Percentiles rank a stretch among this genome's conserved stretches.
These are phyloP conservation scores for Plantago coronopus DNA, from an alignment of 305 asterid species.

Conservation along the genomic window DNA sequence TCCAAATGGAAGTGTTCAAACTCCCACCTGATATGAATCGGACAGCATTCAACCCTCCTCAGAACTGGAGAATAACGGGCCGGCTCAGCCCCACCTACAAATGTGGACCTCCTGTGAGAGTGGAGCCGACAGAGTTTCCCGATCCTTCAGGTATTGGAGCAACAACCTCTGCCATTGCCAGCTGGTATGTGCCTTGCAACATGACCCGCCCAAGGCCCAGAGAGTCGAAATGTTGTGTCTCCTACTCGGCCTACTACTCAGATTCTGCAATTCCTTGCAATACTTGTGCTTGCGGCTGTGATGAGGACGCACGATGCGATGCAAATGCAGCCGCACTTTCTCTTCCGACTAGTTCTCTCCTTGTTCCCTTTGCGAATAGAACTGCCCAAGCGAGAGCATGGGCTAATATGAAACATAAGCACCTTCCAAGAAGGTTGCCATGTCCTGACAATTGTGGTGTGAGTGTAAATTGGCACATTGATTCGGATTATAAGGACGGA, in stretches of 20 bases:
- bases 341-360: slow-evolving; percentile 65
- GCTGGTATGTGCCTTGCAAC: slow-evolving; percentile 76
- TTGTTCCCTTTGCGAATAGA: slow-evolving; percentile 64
- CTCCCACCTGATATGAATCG: slow-evolving; percentile 79
- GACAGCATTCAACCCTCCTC: slow-evolving; percentile 70
- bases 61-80: slow-evolving; percentile 70
- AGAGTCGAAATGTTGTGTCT: slow-evolving; percentile 63
- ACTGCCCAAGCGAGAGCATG: slow-evolving; percentile 54
- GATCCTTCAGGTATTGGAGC: slow-evolving; percentile 58
- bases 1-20: slow-evolving; percentile 72
- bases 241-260: slow-evolving; percentile 76
- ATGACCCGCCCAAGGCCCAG: slow-evolving; percentile 57
- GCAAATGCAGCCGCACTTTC: slow-evolving; percentile 35
- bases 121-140: slow-evolving; percentile 65
- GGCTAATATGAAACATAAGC: slow-evolving; percentile 39
- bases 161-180: slow-evolving; percentile 49
- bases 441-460: slow-evolving; percentile 93
- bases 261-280: slow-evolving; percentile 63
- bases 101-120: slow-evolving; percentile 70
- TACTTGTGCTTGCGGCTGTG: slow-evolving; percentile 91
- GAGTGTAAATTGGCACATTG: slow-evolving; percentile 85
- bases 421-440: slow-evolving; percentile 50
- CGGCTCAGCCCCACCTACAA: slow-evolving; percentile 55
- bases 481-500: slow-evolving; percentile 64
- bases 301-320: slow-evolving; percentile 34